Conservation (phyloP, 192 early-diverging fungal genomes). For the Chytriomyces hyalinus region DNA sequence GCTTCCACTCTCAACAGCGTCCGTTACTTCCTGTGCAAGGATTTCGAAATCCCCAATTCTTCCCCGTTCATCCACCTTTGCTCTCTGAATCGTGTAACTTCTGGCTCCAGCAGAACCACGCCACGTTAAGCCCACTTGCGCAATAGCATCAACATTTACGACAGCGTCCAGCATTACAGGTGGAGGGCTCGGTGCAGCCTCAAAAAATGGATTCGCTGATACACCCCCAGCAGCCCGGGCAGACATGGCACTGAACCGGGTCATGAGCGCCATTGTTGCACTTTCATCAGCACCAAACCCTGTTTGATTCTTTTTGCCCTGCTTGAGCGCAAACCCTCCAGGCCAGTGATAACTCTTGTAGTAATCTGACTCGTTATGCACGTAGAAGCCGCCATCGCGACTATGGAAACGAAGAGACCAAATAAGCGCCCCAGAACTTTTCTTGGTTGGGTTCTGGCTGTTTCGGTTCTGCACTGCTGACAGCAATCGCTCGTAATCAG, state of each 20-base stretch:
- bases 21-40: slow-evolving; percentile 1
- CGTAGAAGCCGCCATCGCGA: slow-evolving; percentile 50
- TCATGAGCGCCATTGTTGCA: background rate
- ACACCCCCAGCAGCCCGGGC: background rate
- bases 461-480: slow-evolving; percentile 11
- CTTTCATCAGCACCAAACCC: background rate
- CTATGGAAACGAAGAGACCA: slow-evolving; percentile 53
- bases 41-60: background rate
- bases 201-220: background rate
- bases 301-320: background rate
- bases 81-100: slow-evolving; percentile 15
- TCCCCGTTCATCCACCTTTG: background rate
- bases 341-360: slow-evolving; percentile 32
- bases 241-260: background rate
- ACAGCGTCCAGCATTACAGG: background rate
- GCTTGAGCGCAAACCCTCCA: background rate
- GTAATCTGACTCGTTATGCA: slow-evolving; percentile 4
- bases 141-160: background rate
- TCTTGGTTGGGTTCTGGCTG: slow-evolving; percentile 9
- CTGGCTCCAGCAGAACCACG: slow-evolving; percentile 19
- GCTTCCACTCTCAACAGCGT: slow-evolving; percentile 18
- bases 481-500: slow-evolving; percentile 16
- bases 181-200: background rate
- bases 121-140: background rate
- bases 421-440: slow-evolving; percentile 41